Evolutionary conservation across 1,284 basidiomycete genomes (phyloP).

Genomic region (Moesziomyces sp.): DNA sequence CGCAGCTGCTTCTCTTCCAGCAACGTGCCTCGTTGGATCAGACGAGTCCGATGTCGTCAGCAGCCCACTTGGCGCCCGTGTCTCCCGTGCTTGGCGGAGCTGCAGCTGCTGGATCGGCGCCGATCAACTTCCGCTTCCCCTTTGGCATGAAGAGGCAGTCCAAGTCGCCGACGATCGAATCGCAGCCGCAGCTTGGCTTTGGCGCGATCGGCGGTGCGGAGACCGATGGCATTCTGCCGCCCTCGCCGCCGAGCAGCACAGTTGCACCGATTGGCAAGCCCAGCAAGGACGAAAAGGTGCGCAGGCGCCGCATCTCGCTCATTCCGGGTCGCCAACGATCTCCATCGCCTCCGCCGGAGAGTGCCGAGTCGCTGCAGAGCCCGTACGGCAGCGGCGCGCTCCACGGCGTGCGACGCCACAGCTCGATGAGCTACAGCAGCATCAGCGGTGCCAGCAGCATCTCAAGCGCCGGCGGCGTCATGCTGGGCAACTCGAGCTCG

Average conservation of each 20-base stretch:
- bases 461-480: slow-evolving; percentile 37
- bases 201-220: slow-evolving; percentile 16
- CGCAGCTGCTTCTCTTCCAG: slow-evolving; percentile 69
- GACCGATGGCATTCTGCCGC: slow-evolving; percentile 7
- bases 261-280: slow-evolving; percentile 11
- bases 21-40: slow-evolving; percentile 49
- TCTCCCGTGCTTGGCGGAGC: slow-evolving; percentile 21
- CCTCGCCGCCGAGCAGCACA: slow-evolving; percentile 12
- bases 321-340: slow-evolving; percentile 43
- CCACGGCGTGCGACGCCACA: slow-evolving; percentile 28
- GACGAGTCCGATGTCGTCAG: slow-evolving; percentile 31
- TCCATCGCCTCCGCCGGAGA: slow-evolving; percentile 28
- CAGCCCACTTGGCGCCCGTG: slow-evolving; percentile 17
- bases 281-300: slow-evolving; percentile 21
- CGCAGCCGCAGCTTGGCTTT: slow-evolving; percentile 8
- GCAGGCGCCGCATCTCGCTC: slow-evolving; percentile 50
- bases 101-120: slow-evolving; percentile 9
- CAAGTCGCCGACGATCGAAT: slow-evolving; percentile 27
- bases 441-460: slow-evolving; percentile 47
- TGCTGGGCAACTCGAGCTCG: slow-evolving; percentile 29
- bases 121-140: slow-evolving; percentile 50
- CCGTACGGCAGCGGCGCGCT: slow-evolving; percentile 21
- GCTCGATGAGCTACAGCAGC: slow-evolving; percentile 54
- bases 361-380: slow-evolving; percentile 15
- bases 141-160: slow-evolving; percentile 49